Evolutionary conservation across 1,139 yeast species (phyloP), one percentile per base, ranked within the genome.

Genomic region (Groenewaldozyma auringiensis): DNA sequence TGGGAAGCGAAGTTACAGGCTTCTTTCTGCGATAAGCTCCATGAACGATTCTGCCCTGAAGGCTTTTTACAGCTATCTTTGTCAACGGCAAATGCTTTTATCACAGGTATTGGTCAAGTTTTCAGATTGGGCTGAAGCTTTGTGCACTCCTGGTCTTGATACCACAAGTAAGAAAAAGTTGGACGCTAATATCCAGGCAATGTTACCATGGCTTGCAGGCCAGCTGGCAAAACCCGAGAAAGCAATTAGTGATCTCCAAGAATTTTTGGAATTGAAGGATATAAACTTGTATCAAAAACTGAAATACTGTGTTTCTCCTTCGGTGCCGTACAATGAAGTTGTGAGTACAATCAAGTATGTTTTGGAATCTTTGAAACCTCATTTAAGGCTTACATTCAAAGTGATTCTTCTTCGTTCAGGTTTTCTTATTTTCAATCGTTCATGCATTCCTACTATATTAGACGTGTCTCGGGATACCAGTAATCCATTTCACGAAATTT

Each of bases 331-430:
- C 58, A 67, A 66, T 29, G 74, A 83, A 0, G 72, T 86, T 3
- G 68, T 70, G 40, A 79, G 74, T 48, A 74, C 89, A 4, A 71
- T 80, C 51, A 76, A 75, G 45, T 94, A 84, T 54, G 61, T 86
- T 9, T 62, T 79, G 33, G 67, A 67, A 13, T 78, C 81, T 54
- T 52, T 45, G 34, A 43, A 41, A 32, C 40, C 38, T 4, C 43
- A 43, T n/a, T 31, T 40, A 14, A 45, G 27, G 3, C 27, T 20
- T 16, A 20, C 44, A 16, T 44, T 85, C 50, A 75, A 76, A 50
- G 63, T 81, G 3, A 58, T 87, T 29, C 56, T 84, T 36, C 78
- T 78, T 53, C 71, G 95, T 49, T 65, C 83, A 0, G 74, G 92
- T 0, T 72, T 77, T 34, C 65, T 83, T 17, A 58, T 82, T 21